Evolutionary conservation across 108 stramenopile genomes (phyloP).

Genomic region (Pseudonitzschia multistriata): DNA sequence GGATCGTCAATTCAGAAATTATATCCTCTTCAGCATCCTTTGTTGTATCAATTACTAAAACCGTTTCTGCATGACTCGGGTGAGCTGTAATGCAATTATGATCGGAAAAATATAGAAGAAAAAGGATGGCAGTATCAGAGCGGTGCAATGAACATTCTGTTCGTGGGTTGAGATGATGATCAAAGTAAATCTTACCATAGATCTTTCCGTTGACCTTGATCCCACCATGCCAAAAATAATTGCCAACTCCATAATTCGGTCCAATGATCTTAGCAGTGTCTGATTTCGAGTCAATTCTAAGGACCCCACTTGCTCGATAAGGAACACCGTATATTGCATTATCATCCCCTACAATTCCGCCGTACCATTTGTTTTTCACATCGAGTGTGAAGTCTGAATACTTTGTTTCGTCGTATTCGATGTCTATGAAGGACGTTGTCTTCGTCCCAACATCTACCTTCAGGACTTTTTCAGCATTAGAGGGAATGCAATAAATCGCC

Average conservation of each 20-base stretch:
- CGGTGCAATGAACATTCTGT: background rate
- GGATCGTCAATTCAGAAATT: constrained; percentile 55
- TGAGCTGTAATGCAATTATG: constrained; percentile 32
- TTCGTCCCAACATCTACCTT: constrained; percentile 69
- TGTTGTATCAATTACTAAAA: constrained; percentile 71
- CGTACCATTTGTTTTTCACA: constrained; percentile 76
- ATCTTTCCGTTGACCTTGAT: constrained; percentile 56
- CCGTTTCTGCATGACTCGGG: constrained; percentile 62
- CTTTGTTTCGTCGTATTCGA: constrained; percentile 38
- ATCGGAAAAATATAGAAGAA: background rate
- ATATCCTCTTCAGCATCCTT: constrained; percentile 19
- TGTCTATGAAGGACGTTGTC: constrained; percentile 56
- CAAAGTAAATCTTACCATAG: constrained; percentile 27
- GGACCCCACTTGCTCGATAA: constrained; percentile 57
- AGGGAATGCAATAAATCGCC: constrained; percentile 83
- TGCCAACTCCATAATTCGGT: constrained; percentile 55
- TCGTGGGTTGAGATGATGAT: background rate
- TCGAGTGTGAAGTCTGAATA: constrained; percentile 49
- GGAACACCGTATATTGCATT: constrained; percentile 81
- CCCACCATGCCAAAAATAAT: constrained; percentile 88
- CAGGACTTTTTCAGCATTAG: constrained; percentile 70
- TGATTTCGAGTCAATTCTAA: constrained; percentile 61
- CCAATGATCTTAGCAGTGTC: constrained; percentile 65
- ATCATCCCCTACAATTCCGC: constrained; percentile 74
- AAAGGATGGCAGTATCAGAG: background rate